A percentile compares a stretch with the other conserved stretches of the same genome.
Conservation (phyloP, 2,329 filamentous ascomycete genomes). For the Blumeria hordei region DNA sequence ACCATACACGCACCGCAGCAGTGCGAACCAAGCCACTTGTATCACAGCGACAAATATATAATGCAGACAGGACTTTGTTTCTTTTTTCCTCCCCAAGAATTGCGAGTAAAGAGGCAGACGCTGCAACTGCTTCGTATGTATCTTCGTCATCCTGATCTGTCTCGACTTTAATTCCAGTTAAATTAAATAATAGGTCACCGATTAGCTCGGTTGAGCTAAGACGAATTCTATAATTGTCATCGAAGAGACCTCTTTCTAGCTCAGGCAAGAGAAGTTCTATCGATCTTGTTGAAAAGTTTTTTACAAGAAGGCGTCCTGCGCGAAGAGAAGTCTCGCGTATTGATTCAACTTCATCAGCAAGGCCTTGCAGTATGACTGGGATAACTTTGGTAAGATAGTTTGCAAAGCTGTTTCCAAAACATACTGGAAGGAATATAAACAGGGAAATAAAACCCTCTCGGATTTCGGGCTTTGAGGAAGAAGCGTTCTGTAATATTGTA, state of each 20-base stretch:
- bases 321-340: constrained; percentile 92
- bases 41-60: constrained; percentile 95
- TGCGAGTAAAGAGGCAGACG: constrained; percentile 58
- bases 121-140: constrained; percentile 60
- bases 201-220: constrained; percentile 95
- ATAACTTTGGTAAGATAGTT: constrained; percentile 91
- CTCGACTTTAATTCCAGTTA: constrained; percentile 74
- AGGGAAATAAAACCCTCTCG: constrained; percentile 98
- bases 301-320: constrained; percentile 80
- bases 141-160: constrained; percentile 60
- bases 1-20: constrained; percentile 76
- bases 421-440: constrained; percentile 96
- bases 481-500: constrained; percentile 87
- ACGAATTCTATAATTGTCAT: constrained; percentile 92
- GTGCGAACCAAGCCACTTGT: constrained; percentile 77
- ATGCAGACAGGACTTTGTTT: constrained; percentile 87
- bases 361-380: constrained; percentile 74
- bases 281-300: constrained; percentile 89
- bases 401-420: constrained; percentile 95
- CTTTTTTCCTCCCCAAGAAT: constrained; percentile 87
- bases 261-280: constrained; percentile 88
- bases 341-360: constrained; percentile 88
- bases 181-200: constrained; percentile 88
- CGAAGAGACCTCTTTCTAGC: constrained; percentile 84
- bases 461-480: constrained; percentile 70